Base-by-base conservation (phyloP, 2,329 filamentous ascomycete species). In the Botryotinia calthae region DNA sequence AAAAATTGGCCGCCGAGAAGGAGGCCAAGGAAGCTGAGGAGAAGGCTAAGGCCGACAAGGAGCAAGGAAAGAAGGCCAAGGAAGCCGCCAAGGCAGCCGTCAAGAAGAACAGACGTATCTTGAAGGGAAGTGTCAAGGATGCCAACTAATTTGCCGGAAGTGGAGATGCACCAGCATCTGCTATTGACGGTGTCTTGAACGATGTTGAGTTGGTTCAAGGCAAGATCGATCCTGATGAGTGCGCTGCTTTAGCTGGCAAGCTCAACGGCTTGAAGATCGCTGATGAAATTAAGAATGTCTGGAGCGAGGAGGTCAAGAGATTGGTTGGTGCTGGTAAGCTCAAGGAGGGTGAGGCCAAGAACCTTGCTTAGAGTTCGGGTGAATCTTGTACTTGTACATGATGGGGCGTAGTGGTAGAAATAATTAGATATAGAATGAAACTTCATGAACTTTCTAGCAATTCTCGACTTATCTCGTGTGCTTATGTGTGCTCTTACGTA, bases 71-170 rank as follows among this genome's bases (percentile, higher is more conserved):
- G 90, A 99, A 99, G 89, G 91, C 93, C 74, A 99, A 98, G 87
- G 96, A 99, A 84, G 95, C 95, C 2, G 96, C 96, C 73, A 99
- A 99, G 90, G 98, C 94, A 81, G 96, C 96, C 22, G 92, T 96
- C 80, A 99, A 99, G 92, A 99, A 99, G 93, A 99, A 99, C 89
- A 98, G 98, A 89, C 94, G 96, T 87, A 92, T 98, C 65, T 90
- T 99, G 79, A 94, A 97, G 84, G 91, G 90, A 75, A 94, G 93
- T 77, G 93, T 95, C 84, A 99, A 99, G 88, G 96, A 99, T 78
- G 95, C 93, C 80, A 98, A 98, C 87, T 99, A 99, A 90, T 98
- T 99, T 83, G 87, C 86, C 73, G 85, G 85, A 31, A 85, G 87
- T 62, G 92, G 90, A 71, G 92, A 95, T 74, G 85, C 91, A 40